Evolutionary conservation across 2,329 filamentous ascomycete genomes (phyloP).

Genomic region (Neonectria punicea): DNA sequence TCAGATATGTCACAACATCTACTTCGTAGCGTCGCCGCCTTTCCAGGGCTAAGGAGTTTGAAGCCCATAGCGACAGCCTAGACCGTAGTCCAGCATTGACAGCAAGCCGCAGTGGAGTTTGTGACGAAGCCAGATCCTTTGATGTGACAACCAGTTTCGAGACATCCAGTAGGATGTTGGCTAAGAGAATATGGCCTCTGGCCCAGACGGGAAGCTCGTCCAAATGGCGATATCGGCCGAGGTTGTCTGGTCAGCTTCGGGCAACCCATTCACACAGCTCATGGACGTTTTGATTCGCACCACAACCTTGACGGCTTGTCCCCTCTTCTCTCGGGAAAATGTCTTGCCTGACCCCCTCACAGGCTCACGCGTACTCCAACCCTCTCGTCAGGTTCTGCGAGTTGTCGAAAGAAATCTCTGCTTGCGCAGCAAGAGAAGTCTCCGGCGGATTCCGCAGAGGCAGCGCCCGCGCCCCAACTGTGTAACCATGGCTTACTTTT

Average conservation of each 20-base stretch:
- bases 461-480: constrained; percentile 14
- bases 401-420: constrained; percentile 3
- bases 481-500: constrained; percentile 26
- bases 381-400: constrained; percentile 7
- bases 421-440: constrained; percentile 6
- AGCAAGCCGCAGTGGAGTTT: constrained; percentile 7
- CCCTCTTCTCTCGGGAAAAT: constrained; percentile 7
- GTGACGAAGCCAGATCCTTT: neutral
- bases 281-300: neutral
- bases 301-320: constrained; percentile 1
- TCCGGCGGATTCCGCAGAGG: constrained; percentile 23
- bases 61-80: constrained; percentile 3
- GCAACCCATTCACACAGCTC: neutral
- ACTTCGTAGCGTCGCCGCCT: neutral
- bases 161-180: neutral
- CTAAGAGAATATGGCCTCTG: neutral
- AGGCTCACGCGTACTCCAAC: constrained; percentile 3
- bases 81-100: neutral
- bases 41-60: neutral
- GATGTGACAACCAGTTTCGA: neutral
- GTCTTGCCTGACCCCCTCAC: constrained; percentile 3
- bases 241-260: neutral
- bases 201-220: neutral
- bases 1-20: constrained; percentile 1
- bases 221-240: neutral